Evolutionary conservation across 768 basidiomycete genomes (phyloP).

Genomic region (Leccinum fibrillosum): DNA sequence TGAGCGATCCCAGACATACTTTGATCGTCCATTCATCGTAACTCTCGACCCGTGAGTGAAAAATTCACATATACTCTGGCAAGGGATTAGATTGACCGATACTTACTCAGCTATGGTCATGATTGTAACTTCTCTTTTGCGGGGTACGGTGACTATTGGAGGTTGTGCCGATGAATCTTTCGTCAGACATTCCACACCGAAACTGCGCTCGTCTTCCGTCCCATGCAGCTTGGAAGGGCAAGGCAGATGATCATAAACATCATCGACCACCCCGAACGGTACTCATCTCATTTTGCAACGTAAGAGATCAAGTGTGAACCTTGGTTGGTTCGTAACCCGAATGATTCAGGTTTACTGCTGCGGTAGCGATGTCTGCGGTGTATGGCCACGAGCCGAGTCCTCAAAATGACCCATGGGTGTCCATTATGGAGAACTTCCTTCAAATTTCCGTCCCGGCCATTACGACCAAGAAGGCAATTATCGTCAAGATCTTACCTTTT

Average conservation of each 20-base stretch:
- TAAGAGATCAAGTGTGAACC: not conserved
- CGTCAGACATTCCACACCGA: not conserved
- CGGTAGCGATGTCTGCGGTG: conserved; percentile 24
- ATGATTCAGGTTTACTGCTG: conserved; percentile 26
- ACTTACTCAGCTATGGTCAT: too few species aligned
- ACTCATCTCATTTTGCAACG: not conserved
- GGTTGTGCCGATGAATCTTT: not conserved
- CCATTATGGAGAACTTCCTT: not conserved
- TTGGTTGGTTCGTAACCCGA: not conserved
- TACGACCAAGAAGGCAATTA: conserved; percentile 3
- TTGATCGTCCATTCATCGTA: too few species aligned
- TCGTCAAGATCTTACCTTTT: conserved; percentile 12
- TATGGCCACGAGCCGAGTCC: conserved; percentile 15
- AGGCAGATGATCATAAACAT: not conserved
- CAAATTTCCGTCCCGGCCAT: not conserved
- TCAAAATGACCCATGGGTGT: conserved; percentile 12
- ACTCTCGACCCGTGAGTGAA: too few species aligned
- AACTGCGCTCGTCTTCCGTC: not conserved
- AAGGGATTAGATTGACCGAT: too few species aligned
- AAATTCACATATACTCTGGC: too few species aligned
- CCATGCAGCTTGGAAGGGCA: not conserved
- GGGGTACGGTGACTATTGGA: too few species aligned
- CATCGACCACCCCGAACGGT: not conserved
- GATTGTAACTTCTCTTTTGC: too few species aligned
- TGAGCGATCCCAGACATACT: too few species aligned